Evolutionary conservation across 768 basidiomycete species (phyloP).

Genomic region (Dioszegia aurantiaca): DNA sequence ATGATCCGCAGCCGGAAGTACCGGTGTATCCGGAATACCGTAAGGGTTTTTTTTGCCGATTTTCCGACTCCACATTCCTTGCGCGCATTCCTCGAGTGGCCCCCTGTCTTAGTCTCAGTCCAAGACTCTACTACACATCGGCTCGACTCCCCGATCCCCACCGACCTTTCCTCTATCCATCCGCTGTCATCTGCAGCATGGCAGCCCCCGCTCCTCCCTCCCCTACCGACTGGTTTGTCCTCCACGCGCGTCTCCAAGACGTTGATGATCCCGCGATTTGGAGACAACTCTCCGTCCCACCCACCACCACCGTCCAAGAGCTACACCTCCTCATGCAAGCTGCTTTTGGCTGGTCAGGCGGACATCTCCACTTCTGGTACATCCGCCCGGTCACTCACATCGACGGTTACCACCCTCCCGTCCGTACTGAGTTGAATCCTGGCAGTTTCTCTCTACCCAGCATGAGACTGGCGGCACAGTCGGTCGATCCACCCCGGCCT

Average conservation of each 20-base stretch:
- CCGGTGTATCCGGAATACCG: too few species aligned
- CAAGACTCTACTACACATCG: too few species aligned
- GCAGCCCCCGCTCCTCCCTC: background rate
- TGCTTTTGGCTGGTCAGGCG: constrained; percentile 1
- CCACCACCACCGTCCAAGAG: background rate
- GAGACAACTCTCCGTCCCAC: constrained; percentile 8
- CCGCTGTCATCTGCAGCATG: background rate
- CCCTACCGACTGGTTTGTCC: background rate
- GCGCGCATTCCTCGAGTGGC: too few species aligned
- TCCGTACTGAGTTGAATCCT: background rate
- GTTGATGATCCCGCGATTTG: background rate
- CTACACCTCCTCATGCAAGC: constrained; percentile 3
- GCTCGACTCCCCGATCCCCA: too few species aligned
- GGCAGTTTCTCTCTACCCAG: background rate
- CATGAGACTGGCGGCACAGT: background rate
- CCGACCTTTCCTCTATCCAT: background rate
- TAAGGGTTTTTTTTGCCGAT: too few species aligned
- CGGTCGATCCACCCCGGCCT: too few species aligned
- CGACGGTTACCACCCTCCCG: background rate
- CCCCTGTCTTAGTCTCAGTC: too few species aligned
- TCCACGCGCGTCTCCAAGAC: constrained; percentile 1
- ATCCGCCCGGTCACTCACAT: background rate
- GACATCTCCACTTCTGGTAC: background rate
- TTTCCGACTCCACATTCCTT: too few species aligned
- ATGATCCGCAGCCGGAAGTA: too few species aligned